Evolutionary conservation across 495 filamentous ascomycete species (phyloP).

Genomic region (Oleoguttula mirabilis): DNA sequence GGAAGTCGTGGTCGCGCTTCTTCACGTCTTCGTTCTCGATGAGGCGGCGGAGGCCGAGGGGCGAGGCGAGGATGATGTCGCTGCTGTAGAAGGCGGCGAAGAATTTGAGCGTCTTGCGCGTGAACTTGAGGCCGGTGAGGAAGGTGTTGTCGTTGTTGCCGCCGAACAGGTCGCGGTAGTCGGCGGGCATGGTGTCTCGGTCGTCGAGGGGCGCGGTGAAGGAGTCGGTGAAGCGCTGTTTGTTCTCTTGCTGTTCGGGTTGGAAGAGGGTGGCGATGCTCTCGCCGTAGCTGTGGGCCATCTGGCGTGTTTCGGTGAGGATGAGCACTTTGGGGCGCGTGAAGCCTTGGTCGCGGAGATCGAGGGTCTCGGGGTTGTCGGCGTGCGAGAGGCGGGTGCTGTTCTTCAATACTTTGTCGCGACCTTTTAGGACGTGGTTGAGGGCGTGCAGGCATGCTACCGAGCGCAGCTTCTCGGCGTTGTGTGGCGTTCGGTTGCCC

Average conservation of each 20-base stretch:
- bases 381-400: slow-evolving; percentile 57
- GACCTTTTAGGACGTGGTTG: slow-evolving; percentile 88
- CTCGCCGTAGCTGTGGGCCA: slow-evolving; percentile 65
- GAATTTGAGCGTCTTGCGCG: slow-evolving; percentile 85
- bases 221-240: slow-evolving; percentile 74
- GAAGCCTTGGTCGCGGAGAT: slow-evolving; percentile 88
- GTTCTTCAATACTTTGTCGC: slow-evolving; percentile 85
- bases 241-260: slow-evolving; percentile 88
- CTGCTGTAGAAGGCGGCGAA: slow-evolving; percentile 94
- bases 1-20: slow-evolving; percentile 79
- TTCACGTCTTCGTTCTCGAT: slow-evolving; percentile 67
- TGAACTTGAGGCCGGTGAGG: slow-evolving; percentile 85
- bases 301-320: slow-evolving; percentile 73
- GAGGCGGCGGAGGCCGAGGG: slow-evolving; percentile 77
- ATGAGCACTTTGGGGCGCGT: slow-evolving; percentile 87
- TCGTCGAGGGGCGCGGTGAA: slow-evolving; percentile 52
- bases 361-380: slow-evolving; percentile 43
- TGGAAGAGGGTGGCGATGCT: slow-evolving; percentile 58
- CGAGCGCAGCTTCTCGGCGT: slow-evolving; percentile 52
- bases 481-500: slow-evolving; percentile 52
- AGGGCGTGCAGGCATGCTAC: slow-evolving; percentile 71
- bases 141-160: slow-evolving; percentile 98
- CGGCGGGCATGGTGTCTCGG: slow-evolving; percentile 61
- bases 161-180: slow-evolving; percentile 80
- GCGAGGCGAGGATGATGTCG: slow-evolving; percentile 84